Evolutionary conservation across 345 rosid species (phyloP), one percentile per base, ranked within the genome.

Genomic region (Hypericum perforatum): DNA sequence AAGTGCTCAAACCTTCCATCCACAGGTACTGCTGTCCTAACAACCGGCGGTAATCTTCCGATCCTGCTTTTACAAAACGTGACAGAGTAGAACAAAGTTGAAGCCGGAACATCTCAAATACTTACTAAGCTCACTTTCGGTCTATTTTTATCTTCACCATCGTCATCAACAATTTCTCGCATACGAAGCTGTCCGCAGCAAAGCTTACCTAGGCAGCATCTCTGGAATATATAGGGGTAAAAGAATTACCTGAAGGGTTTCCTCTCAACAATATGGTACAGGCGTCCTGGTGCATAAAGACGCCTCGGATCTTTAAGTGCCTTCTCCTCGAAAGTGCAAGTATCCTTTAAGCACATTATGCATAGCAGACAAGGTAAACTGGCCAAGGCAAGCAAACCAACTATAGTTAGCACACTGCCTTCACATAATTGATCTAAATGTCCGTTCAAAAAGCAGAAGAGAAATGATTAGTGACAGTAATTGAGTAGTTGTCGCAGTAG

Each of bases 11-110:
- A 92, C 60, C 96, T 82, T 60, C 96, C 95, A 68, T 92, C 95
- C 49, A 92, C 96, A 14, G 98, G 98, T 5, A 88, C 98, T 49
- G 98, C 98, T 14, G 94, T 92, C 73, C 84, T 85, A 70, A 92
- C 98, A 64, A 85, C 81, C 0, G 98, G 94, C 13, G 96, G 98
- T 80, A 65, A 78, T 65, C 95, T 79, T 72, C 94, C 90, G 4
- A 79, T 50, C 78, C 98, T 92, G 72, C 67, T 22, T 22, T 22
- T 22, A 22, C 4, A 22, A 22, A 22, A n/a, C n/a, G n/a, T n/a
- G n/a, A n/a, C n/a, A n/a, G n/a, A 1, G 32, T 22, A 22, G 32
- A 4, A 22, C 32, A 22, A 22, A 22, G 32, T 22, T 22, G 4
- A 1, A 22, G 32, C 32, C 4, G 1, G 32, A 22, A 22, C 2